Conservation (phyloP, 2,329 filamentous ascomycete genomes). For the Zopfia rhizophila region DNA sequence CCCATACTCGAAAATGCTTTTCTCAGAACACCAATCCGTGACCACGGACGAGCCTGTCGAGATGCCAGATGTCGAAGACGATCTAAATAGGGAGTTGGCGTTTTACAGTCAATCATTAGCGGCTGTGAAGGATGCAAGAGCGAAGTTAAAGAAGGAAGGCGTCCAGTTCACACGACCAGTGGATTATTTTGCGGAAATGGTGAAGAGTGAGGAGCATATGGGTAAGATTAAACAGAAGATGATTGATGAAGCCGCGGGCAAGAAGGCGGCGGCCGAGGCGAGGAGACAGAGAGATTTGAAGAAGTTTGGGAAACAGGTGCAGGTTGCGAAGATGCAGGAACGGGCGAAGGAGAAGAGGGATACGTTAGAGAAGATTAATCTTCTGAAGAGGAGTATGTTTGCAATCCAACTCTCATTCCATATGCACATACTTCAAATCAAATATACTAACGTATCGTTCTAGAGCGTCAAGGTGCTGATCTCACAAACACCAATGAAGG, state of each 20-base stretch:
- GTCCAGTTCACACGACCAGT: constrained; percentile 87
- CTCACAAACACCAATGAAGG: constrained; percentile 76
- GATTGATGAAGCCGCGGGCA: constrained; percentile 87
- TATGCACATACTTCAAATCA: background rate
- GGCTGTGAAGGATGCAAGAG: constrained; percentile 77
- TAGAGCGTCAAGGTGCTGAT: constrained; percentile 84
- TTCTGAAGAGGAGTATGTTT: constrained; percentile 91
- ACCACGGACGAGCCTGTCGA: constrained; percentile 73
- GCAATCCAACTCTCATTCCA: too few relatives aligned
- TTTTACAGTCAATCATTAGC: constrained; percentile 92
- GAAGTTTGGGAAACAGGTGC: constrained; percentile 99
- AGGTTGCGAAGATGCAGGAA: constrained; percentile 95
- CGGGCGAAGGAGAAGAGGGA: constrained; percentile 90
- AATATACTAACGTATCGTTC: constrained; percentile 32
- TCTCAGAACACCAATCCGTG: constrained; percentile 84
- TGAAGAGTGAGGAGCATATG: constrained; percentile 99
- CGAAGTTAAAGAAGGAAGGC: constrained; percentile 81
- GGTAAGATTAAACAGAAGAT: constrained; percentile 93
- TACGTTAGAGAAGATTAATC: constrained; percentile 94
- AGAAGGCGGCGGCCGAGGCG: constrained; percentile 92
- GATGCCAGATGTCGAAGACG: constrained; percentile 87
- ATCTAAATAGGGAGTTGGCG: constrained; percentile 88
- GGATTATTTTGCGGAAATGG: constrained; percentile 99
- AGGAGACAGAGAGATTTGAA: constrained; percentile 93
- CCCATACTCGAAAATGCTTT: constrained; percentile 75